Percentiles rank a stretch among this genome's conserved stretches.
phyloP scores from a whole-genome alignment of 2,329 filamentous ascomycete species.

The Cadophora luteo-olivacea region DNA sequence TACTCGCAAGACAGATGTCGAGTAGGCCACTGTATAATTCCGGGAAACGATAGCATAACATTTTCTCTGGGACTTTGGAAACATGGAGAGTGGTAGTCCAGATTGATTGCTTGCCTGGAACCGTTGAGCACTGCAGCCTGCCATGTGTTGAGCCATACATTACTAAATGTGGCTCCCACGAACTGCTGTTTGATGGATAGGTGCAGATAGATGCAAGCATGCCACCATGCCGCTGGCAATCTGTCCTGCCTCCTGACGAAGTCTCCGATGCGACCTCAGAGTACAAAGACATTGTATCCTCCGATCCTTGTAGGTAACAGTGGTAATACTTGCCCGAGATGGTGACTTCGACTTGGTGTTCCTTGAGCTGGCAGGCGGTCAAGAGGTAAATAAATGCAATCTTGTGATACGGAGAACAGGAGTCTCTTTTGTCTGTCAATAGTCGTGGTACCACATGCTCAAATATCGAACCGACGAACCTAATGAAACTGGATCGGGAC shows the following conservation, averaged over 20 bases:
- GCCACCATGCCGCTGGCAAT: constrained; percentile 2
- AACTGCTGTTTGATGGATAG: constrained; percentile 6
- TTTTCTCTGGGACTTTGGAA: not conserved
- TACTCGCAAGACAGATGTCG: not conserved
- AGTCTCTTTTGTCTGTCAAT: constrained; percentile 1
- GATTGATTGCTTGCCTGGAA: not conserved
- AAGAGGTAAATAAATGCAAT: constrained; percentile 19
- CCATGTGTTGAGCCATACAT: constrained; percentile 12
- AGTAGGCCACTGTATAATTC: not conserved
- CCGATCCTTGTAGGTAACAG: constrained; percentile 16
- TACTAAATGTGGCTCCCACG: not conserved
- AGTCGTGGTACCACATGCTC: not conserved
- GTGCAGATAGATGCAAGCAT: not conserved
- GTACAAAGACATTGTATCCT: constrained; percentile 25
- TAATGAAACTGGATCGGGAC: not conserved
- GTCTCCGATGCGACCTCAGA: constrained; percentile 18
- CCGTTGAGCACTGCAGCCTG: constrained; percentile 8
- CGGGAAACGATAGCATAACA: not conserved
- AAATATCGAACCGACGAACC: not conserved
- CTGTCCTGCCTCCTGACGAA: constrained; percentile 17
- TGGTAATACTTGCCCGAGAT: not conserved
- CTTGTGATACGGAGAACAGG: constrained; percentile 26
- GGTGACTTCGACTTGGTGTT: not conserved
- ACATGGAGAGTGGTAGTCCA: not conserved
- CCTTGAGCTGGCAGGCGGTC: not conserved